These are phyloP conservation scores for Hypoxylon sp. DNA, from an alignment of 2,329 filamentous ascomycete species.

Conservation along the genomic window DNA sequence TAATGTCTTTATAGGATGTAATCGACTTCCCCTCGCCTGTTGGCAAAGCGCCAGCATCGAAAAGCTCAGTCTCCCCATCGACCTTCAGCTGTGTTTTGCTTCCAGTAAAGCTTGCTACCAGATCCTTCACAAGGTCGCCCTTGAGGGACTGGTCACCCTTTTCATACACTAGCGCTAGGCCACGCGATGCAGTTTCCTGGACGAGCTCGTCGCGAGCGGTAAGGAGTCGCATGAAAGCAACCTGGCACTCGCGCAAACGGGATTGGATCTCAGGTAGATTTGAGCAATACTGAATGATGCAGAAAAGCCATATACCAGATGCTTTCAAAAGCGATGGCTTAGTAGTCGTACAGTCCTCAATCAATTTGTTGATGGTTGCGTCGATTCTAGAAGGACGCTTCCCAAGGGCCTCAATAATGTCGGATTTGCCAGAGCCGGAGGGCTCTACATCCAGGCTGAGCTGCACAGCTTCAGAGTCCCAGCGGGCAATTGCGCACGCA, in stretches of 20 bases:
- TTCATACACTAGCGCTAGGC: conserved; percentile 93
- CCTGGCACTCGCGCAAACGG: conserved; percentile 83
- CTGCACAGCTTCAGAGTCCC: conserved; percentile 85
- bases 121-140: conserved; percentile 85
- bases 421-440: conserved; percentile 54
- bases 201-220: conserved; percentile 93
- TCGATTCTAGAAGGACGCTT: conserved; percentile 62
- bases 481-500: conserved; percentile 81
- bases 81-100: conserved; percentile 83
- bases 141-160: conserved; percentile 87
- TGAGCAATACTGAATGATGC: conserved; percentile 90
- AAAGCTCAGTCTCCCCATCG: conserved; percentile 90
- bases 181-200: conserved; percentile 93
- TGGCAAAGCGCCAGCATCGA: conserved; percentile 89
- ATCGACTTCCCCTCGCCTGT: conserved; percentile 91
- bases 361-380: conserved; percentile 77
- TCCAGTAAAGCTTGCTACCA: conserved; percentile 90
- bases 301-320: conserved; percentile 95
- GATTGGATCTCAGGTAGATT: conserved; percentile 81
- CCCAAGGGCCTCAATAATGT: conserved; percentile 52
- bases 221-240: conserved; percentile 88
- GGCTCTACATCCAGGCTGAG: conserved; percentile 82
- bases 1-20: conserved; percentile 97
- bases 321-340: conserved; percentile 93
- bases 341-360: conserved; percentile 83